These are phyloP conservation scores for Clarireedia sp. DNA, from an alignment of 2,329 filamentous ascomycete species.

Conservation along the genomic window DNA sequence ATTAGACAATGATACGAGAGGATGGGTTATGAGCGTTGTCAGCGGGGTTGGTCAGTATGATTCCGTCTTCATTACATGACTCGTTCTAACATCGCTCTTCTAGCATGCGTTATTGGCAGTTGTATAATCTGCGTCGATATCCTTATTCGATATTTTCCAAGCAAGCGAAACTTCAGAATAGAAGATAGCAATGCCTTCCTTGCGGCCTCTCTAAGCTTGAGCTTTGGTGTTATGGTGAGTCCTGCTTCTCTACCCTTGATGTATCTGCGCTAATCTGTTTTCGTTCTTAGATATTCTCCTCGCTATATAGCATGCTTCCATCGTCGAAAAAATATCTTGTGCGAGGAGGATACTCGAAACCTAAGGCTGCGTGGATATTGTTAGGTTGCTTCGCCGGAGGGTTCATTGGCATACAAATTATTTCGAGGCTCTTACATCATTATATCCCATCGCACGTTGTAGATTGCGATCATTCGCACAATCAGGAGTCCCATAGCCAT, in stretches of 20 bases:
- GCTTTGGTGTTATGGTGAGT: conserved; percentile 90
- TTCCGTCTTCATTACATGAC: background rate
- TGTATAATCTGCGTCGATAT: conserved; percentile 82
- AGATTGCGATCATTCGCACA: conserved; percentile 70
- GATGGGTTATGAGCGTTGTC: conserved; percentile 88
- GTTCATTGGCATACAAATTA: conserved; percentile 65
- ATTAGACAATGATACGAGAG: conserved; percentile 73
- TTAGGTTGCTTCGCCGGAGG: conserved; percentile 64
- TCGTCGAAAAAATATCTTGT: conserved; percentile 72
- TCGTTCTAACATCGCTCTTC: background rate
- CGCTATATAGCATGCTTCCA: conserved; percentile 87
- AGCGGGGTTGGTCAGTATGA: conserved; percentile 57
- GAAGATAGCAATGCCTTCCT: conserved; percentile 84
- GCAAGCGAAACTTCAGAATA: conserved; percentile 72
- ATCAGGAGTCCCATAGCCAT: conserved; percentile 38
- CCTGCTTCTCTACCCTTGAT: background rate
- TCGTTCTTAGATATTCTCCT: conserved; percentile 69
- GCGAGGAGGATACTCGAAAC: conserved; percentile 57
- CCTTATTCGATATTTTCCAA: conserved; percentile 63
- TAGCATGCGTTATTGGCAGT: conserved; percentile 64
- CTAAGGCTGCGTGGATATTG: conserved; percentile 59
- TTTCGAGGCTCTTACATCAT: conserved; percentile 65
- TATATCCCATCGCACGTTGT: conserved; percentile 73
- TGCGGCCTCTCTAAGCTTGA: conserved; percentile 80
- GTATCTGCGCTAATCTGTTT: background rate